Evolutionary conservation across 1,139 yeast species (phyloP).

Genomic region (Taphrina populina): DNA sequence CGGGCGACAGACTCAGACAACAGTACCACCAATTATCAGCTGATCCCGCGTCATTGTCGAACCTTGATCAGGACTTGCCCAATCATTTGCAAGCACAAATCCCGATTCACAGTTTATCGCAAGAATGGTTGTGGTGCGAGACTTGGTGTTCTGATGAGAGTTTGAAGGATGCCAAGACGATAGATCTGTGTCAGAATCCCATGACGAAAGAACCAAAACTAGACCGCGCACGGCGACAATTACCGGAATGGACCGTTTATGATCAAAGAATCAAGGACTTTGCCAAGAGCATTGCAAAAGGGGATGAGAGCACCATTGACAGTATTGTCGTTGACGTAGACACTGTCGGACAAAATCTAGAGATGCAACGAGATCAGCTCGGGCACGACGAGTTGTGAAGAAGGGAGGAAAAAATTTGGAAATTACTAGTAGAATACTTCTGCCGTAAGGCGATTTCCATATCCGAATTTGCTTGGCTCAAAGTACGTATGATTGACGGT

Average conservation of each 20-base stretch:
- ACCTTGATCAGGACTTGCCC: conserved; percentile 88
- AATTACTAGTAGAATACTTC: conserved; percentile 11
- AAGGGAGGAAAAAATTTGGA: no score
- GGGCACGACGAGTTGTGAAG: conserved; percentile 14
- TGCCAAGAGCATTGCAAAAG: conserved; percentile 34
- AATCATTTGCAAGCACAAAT: conserved; percentile 71
- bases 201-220: conserved; percentile 73
- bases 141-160: conserved; percentile 82
- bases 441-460: conserved; percentile 1
- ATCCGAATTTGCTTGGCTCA: background rate
- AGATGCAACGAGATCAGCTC: conserved; percentile 27
- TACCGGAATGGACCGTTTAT: conserved; percentile 73
- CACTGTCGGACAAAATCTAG: conserved; percentile 21
- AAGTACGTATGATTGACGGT: conserved; percentile 7
- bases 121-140: conserved; percentile 91
- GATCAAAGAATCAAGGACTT: conserved; percentile 53
- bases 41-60: conserved; percentile 75
- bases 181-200: conserved; percentile 82
- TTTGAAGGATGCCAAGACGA: conserved; percentile 63
- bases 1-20: conserved; percentile 78
- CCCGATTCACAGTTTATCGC: conserved; percentile 70
- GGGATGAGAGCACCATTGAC: conserved; percentile 9
- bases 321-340: conserved; percentile 29
- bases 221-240: conserved; percentile 68
- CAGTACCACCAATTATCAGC: conserved; percentile 81